Evolutionary conservation across 2,329 filamentous ascomycete species (phyloP).

Genomic region (Fusarium anguioides): DNA sequence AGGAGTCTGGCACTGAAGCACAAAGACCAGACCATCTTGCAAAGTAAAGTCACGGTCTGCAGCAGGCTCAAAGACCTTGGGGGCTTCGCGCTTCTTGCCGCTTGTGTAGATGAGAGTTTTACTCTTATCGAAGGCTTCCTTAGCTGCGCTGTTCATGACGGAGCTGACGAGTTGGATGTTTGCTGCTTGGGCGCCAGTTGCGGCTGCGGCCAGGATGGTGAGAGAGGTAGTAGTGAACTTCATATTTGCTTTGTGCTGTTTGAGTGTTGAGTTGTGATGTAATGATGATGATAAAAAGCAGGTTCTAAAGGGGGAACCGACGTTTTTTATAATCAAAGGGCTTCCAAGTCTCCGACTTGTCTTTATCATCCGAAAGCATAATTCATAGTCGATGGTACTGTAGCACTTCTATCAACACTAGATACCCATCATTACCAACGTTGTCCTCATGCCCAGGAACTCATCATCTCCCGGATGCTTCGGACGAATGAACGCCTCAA

Average conservation of each 20-base stretch:
- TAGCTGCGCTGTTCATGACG: slow-evolving; percentile 3
- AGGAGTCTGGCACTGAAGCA: neutral
- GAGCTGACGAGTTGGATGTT: neutral
- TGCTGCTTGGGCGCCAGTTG: neutral
- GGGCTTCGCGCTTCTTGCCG: neutral
- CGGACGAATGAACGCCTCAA: neutral
- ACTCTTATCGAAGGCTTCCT: neutral
- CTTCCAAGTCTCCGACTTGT: neutral
- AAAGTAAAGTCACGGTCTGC: neutral
- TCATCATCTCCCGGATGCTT: neutral
- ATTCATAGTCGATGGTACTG: neutral
- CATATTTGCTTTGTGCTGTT: neutral
- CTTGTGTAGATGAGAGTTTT: neutral
- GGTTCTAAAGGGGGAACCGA: neutral
- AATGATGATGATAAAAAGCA: neutral
- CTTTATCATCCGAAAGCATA: too few relatives aligned
- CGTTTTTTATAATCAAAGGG: neutral
- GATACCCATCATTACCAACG: too few relatives aligned
- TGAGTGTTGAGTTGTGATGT: neutral
- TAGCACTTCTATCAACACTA: neutral
- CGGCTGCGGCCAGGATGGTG: neutral
- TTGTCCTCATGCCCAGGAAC: too few relatives aligned
- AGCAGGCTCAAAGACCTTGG: neutral
- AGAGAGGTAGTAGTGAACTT: neutral
- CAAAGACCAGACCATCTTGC: neutral